Evolutionary conservation across 306 rosid species (phyloP), one percentile per base, ranked within the genome.

Genomic region (Citrullus amarus): DNA sequence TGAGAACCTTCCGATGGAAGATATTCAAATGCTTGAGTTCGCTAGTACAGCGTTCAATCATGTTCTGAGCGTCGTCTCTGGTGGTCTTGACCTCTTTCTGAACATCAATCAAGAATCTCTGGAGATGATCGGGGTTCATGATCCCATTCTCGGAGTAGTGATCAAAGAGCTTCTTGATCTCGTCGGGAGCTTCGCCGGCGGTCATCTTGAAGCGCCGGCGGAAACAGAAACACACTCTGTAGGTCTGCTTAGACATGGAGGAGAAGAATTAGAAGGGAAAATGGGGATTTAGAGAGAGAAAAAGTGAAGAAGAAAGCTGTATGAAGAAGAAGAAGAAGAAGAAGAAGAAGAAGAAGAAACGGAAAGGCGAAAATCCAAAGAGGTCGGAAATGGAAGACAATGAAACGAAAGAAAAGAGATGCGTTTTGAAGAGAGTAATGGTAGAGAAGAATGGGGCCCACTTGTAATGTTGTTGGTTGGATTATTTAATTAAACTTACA

Each of bases 141-240:
- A 88, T 13, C 12, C 92, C 96, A 79, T 90, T 96, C 62, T 92
- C 98, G 1, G 99, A 88, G 88, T 88, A 93, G 14, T 53, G 53
- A 0, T 78, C 88, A 61, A 90, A 92, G 8, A 93, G 81, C 41
- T 54, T 38, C 84, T 87, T 93, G 87, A 96, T 86, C 80, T 91
- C 93, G 65, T 15, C 43, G 66, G 99, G 98, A 2, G 98, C 94
- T 75, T 91, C 99, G 67, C 91, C 20, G 43, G 80, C 80, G 4
- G 92, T 79, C 3, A 88, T 88, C 81, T 80, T 84, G 91, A 96
- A 96, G 38, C 93, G 88, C 72, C 99, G 88, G 28, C 80, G 88
- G 88, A 88, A 92, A 81, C 99, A 96, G 88, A 96, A 92, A 81
- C 99, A 96, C 10, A 96, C 96, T 32, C 86, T 89, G 88, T 92